Percentiles rank a stretch among this genome's conserved stretches.
Evolutionary conservation across 176 grass and related monocot species (phyloP).

Genomic region (Aegilops umbellulata): DNA sequence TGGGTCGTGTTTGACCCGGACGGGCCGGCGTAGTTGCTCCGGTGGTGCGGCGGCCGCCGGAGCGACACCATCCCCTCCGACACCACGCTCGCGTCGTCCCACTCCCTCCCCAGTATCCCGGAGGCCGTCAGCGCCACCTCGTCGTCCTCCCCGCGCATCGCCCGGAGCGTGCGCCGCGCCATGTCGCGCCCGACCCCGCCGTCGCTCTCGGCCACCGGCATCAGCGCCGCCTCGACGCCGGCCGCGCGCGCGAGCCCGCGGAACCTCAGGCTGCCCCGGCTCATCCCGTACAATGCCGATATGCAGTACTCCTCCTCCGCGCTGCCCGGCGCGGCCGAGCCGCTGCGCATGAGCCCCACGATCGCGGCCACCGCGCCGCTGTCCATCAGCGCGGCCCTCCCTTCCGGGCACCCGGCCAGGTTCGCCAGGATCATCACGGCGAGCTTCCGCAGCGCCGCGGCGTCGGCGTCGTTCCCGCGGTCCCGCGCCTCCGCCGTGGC

Average conservation of each 20-base stretch:
- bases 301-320: constrained; percentile 71
- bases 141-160: constrained; percentile 65
- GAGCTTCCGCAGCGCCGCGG: constrained; percentile 44
- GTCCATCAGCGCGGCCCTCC: constrained; percentile 74
- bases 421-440: constrained; percentile 75
- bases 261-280: constrained; percentile 71
- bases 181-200: constrained; percentile 52
- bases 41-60: constrained; percentile 43
- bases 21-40: constrained; percentile 32
- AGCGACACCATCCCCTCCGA: constrained; percentile 58
- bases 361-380: constrained; percentile 56
- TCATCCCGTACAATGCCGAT: constrained; percentile 63
- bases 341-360: constrained; percentile 41
- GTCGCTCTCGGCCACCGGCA: constrained; percentile 41
- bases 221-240: constrained; percentile 53
- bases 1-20: constrained; percentile 56
- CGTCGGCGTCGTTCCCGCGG: constrained; percentile 32
- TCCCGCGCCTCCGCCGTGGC: constrained; percentile 29
- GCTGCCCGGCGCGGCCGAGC: constrained; percentile 15
- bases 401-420: constrained; percentile 57
- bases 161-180: constrained; percentile 61
- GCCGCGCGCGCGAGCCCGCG: constrained; percentile 69
- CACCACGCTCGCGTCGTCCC: constrained; percentile 48
- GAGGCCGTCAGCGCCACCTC: background rate
- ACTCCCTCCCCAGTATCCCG: constrained; percentile 15